Base-by-base conservation (phyloP, 495 filamentous ascomycete species). In the Elaphomyces granulatus region DNA sequence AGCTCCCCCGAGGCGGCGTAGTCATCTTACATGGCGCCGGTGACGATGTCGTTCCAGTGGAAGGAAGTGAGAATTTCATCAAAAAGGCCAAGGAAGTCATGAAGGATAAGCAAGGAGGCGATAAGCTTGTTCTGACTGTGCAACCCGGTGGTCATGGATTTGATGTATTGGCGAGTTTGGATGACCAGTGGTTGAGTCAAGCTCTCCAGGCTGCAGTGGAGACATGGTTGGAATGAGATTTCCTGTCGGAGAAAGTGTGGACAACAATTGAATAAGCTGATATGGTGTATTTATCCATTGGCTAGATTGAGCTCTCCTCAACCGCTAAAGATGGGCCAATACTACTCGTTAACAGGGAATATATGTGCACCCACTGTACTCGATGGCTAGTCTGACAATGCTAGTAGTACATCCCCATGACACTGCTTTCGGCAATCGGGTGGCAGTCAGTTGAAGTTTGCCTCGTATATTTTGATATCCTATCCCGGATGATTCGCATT, bases 121-220 rank as follows among this genome's bases (percentile, higher is more conserved):
- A 52, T 18, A 45, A 44, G n/a, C 36, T 59, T 14, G 31, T 44
- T 14, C 20, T 59, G 15, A 47, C 42, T n/a, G 23, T 54, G 9
- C 20, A 43, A 20, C 48, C 53, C 15, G 55, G 55, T 1, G 43
- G 42, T 2, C 55, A 59, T 56, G 55, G 55, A 15, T 56, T 57
- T 49, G 53, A 59, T 49, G 15, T 1, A 1, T 30, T 33, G 4
- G 20, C 41, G 19, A 34, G 43, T 8, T 35, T 47, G 9, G 38
- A 43, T 10, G 51, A 56, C 38, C 19, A 12, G 32, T 59, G 53
- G 51, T 16, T 54, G 26, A 26, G 36, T 28, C 44, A 53, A 14
- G 38, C 36, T 8, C 36, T 56, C 3, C 40, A 40, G 26, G 16
- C 15, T 20, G 45, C 49, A 15, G 36, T 57, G 20, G 18, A 40